A percentile compares a stretch with the other conserved stretches of the same genome.
These are phyloP conservation scores for Mycena kentingensis DNA, from an alignment of 768 basidiomycete species.

Conservation along the genomic window DNA sequence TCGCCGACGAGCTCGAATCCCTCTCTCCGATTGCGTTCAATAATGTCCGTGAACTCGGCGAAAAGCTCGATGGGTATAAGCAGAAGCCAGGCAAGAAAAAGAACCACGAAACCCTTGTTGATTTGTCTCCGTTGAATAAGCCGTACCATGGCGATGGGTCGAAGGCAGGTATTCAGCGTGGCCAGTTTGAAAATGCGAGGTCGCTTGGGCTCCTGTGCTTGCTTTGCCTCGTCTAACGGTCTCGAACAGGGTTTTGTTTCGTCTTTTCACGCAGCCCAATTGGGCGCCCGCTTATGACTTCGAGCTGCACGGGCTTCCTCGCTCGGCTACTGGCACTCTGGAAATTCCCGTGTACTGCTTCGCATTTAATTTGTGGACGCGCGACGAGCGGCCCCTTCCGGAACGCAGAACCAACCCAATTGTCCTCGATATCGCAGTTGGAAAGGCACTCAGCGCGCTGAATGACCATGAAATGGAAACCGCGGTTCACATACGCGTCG, in stretches of 20 bases:
- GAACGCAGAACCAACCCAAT: no score
- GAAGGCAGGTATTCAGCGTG: background rate
- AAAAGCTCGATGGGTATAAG: slow-evolving; percentile 7
- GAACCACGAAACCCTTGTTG: background rate
- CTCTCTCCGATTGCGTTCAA: slow-evolving; percentile 17
- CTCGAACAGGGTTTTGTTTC: slow-evolving; percentile 10
- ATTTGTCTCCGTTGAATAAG: slow-evolving; percentile 16
- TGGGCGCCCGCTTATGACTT: background rate
- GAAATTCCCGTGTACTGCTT: background rate
- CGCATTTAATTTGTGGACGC: background rate
- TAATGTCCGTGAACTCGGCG: background rate
- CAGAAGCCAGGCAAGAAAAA: background rate
- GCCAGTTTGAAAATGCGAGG: slow-evolving; percentile 18
- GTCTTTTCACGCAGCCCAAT: background rate
- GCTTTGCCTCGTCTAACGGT: background rate
- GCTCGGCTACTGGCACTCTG: background rate
- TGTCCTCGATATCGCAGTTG: no score
- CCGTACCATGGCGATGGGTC: background rate
- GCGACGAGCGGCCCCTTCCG: no score
- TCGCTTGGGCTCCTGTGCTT: background rate
- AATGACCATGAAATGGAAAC: no score
- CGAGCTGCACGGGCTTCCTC: background rate
- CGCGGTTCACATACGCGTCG: no score
- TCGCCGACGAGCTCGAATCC: slow-evolving; percentile 7
- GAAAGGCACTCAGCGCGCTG: no score